phyloP scores from a whole-genome alignment of 1,139 yeast genomes.

The Blastobotrys illinoisensis region DNA sequence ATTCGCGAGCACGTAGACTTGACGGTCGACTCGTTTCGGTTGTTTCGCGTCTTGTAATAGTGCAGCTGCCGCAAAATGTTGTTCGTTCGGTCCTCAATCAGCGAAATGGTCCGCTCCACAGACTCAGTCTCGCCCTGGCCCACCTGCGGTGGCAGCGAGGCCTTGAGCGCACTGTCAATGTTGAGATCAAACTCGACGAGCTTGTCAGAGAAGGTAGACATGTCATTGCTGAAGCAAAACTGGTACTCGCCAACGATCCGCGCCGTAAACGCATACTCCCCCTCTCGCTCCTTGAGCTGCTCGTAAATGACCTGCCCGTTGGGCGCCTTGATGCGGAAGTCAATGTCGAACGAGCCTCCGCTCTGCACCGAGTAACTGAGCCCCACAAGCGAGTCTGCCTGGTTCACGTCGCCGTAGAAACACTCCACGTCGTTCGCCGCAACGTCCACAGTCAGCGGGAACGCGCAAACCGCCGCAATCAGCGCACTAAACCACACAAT shows the following conservation, averaged over 20 bases:
- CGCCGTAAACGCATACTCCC: constrained; percentile 75
- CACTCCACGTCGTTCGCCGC: constrained; percentile 78
- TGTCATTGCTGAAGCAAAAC: constrained; percentile 82
- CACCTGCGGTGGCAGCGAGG: constrained; percentile 54
- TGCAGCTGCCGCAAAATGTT: constrained; percentile 61
- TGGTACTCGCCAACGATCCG: constrained; percentile 77
- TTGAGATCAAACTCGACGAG: constrained; percentile 82
- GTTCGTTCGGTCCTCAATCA: constrained; percentile 64
- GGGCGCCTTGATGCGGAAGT: constrained; percentile 70
- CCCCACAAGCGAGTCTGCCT: constrained; percentile 58
- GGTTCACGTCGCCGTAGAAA: constrained; percentile 67
- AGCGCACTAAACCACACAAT: background rate
- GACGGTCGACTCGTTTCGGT: constrained; percentile 88
- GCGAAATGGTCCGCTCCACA: constrained; percentile 43
- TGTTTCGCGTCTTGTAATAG: constrained; percentile 87
- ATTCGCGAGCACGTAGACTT: constrained; percentile 83
- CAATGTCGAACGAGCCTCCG: constrained; percentile 84
- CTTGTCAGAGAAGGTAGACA: constrained; percentile 84
- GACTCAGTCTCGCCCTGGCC: constrained; percentile 51
- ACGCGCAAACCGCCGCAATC: constrained; percentile 14
- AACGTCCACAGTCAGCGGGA: constrained; percentile 64
- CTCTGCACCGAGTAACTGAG: constrained; percentile 90
- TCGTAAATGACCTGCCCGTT: constrained; percentile 50
- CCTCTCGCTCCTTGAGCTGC: constrained; percentile 71
- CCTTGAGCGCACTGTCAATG: constrained; percentile 48